Evolutionary conservation across 2,329 filamentous ascomycete species (phyloP), one percentile per base, ranked within the genome.

Genomic region (Arthrobotrys iridis): DNA sequence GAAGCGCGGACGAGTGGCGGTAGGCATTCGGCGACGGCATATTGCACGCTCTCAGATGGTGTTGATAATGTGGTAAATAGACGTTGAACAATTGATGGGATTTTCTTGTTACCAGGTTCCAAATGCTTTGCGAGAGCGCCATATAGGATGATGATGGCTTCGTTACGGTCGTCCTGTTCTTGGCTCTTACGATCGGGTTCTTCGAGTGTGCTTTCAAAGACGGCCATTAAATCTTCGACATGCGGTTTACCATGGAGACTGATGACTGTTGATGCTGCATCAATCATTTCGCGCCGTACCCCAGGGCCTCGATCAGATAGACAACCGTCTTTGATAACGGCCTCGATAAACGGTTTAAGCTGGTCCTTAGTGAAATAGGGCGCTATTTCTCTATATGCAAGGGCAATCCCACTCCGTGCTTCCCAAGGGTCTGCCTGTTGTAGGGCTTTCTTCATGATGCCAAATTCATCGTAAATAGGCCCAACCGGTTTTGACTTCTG

Each of bases 61-160:
- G 94, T 98, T 81, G 91, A 95, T 46, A 99, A 85, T 4, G 96
- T 97, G 20, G 89, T 88, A 66, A 99, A 86, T 20, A 99, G 85
- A 77, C 93, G 89, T 78, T 94, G 90, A 58, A 99, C 90, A 48
- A 99, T 95, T 67, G 91, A 89, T 0, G 93, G 93, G 55, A 98
- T 88, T 79, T 96, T 93, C 78, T 88, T 84, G 81, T 99, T 95
- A n/a, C 93, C 93, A 5, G 89, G 83, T 78, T 91, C 88, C 72
- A 99, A 84, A 84, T 99, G 95, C 59, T 92, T 89, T 45, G 93
- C 95, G 37, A 99, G 84, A 59, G 96, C 94, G 81, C 95, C 95
- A 79, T 99, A 99, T 81, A 99, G 90, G 79, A 99, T 95, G 79
- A 99, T 93, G 60, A 99, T 93, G 15, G 96, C 95, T 83, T 99